These are phyloP conservation scores for Debaryomycetaceae sp. DNA, from an alignment of 1,139 yeast species.

Conservation along the genomic window DNA sequence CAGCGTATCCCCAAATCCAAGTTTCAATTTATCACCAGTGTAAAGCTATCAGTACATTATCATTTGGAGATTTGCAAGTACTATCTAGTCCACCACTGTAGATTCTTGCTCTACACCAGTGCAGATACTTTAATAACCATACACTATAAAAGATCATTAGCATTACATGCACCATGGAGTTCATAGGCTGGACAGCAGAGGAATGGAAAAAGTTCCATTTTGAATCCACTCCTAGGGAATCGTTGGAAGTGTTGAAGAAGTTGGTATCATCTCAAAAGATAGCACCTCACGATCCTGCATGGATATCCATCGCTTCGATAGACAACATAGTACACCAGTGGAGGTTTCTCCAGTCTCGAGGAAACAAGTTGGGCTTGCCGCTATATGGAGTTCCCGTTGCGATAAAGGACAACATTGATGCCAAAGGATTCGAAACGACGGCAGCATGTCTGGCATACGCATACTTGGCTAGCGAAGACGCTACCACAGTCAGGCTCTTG, in stretches of 20 bases:
- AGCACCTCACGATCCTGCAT: constrained; percentile 70
- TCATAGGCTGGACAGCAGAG: constrained; percentile 39
- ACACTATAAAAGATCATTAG: background rate
- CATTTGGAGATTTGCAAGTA: background rate
- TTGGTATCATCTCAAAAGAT: constrained; percentile 47
- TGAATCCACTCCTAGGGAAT: constrained; percentile 58
- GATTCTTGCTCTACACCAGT: background rate
- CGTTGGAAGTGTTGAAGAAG: constrained; percentile 46
- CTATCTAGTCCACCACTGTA: background rate
- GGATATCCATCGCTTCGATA: constrained; percentile 74
- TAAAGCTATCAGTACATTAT: background rate
- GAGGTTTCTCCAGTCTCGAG: constrained; percentile 64
- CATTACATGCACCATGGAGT: constrained; percentile 5
- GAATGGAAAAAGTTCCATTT: constrained; percentile 73
- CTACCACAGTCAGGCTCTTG: constrained; percentile 67
- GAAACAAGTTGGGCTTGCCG: constrained; percentile 51
- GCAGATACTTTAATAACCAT: background rate
- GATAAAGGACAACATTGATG: constrained; percentile 92
- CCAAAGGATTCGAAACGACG: constrained; percentile 74
- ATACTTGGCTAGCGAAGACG: constrained; percentile 65
- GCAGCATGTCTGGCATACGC: constrained; percentile 91
- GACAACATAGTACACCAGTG: constrained; percentile 73
- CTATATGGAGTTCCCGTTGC: constrained; percentile 94
- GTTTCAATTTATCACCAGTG: background rate
- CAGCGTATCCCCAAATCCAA: background rate